These are phyloP conservation scores for Aeschynomene evenia DNA, from an alignment of 306 rosid species.

Conservation along the genomic window DNA sequence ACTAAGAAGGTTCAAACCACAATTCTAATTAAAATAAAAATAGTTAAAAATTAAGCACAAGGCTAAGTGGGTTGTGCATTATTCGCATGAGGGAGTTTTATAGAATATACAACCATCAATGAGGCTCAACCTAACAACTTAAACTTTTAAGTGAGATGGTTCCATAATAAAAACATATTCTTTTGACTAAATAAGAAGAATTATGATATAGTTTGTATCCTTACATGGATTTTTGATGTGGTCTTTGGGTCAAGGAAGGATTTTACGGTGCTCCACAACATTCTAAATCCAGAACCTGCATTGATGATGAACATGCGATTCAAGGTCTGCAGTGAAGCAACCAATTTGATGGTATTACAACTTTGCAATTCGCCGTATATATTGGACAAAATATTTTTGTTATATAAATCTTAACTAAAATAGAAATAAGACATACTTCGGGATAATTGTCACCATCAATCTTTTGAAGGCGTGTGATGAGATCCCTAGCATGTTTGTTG, in stretches of 20 bases:
- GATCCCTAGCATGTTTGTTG: constrained; percentile 83
- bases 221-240: constrained; percentile 79
- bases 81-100: too few species aligned
- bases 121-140: too few species aligned
- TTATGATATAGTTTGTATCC: constrained; percentile 4
- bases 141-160: too few species aligned
- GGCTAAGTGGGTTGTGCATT: too few species aligned
- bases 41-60: too few species aligned
- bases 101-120: too few species aligned
- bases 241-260: constrained; percentile 96
- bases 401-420: constrained; percentile 6
- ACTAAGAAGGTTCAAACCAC: too few species aligned
- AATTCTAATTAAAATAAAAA: too few species aligned
- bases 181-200: constrained; percentile 6
- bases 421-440: constrained; percentile 51
- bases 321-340: constrained; percentile 69
- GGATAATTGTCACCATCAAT: constrained; percentile 86
- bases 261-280: constrained; percentile 89
- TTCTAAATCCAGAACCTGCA: constrained; percentile 95
- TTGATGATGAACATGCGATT: constrained; percentile 95
- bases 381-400: not conserved
- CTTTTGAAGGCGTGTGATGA: constrained; percentile 66
- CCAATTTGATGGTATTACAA: constrained; percentile 29
- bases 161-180: not conserved
- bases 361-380: not conserved